Evolutionary conservation across 2,329 filamentous ascomycete genomes (phyloP).

Genomic region (Colletotrichum musae): DNA sequence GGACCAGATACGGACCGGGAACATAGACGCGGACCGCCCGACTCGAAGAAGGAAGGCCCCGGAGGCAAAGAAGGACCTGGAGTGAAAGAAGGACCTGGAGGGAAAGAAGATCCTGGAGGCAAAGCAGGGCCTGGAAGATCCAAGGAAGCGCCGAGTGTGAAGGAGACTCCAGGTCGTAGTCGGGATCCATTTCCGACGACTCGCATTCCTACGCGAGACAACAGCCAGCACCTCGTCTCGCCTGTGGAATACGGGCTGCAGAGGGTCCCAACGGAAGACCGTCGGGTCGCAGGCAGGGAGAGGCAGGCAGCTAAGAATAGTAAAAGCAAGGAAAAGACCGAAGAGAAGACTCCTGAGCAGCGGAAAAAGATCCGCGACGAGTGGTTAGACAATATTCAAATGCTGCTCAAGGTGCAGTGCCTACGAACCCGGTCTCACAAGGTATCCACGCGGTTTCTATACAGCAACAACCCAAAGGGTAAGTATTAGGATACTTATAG

Average conservation of each 20-base stretch:
- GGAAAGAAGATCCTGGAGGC: background rate
- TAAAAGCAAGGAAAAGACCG: background rate
- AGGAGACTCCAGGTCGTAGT: background rate
- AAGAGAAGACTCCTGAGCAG: background rate
- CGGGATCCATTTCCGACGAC: background rate
- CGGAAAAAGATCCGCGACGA: slow-evolving; percentile 6
- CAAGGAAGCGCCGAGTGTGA: background rate
- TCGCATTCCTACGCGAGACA: no score
- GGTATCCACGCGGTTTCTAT: slow-evolving; percentile 45
- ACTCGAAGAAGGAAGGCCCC: no score
- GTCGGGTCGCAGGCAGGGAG: no score
- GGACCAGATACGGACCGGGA: background rate
- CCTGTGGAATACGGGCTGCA: no score
- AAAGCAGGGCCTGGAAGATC: background rate
- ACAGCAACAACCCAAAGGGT: slow-evolving; percentile 43
- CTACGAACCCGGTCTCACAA: slow-evolving; percentile 44
- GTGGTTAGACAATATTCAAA: slow-evolving; percentile 8
- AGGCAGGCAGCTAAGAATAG: background rate
- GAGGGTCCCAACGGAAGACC: no score
- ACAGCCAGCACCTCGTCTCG: no score
- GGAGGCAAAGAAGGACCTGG: background rate
- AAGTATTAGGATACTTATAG: no score
- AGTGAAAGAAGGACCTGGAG: background rate
- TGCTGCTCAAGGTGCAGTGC: slow-evolving; percentile 44
- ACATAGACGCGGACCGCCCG: background rate